Evolutionary conservation across 495 filamentous ascomycete species (phyloP), one percentile per base, ranked within the genome.

Genomic region (Tuber melanosporum): DNA sequence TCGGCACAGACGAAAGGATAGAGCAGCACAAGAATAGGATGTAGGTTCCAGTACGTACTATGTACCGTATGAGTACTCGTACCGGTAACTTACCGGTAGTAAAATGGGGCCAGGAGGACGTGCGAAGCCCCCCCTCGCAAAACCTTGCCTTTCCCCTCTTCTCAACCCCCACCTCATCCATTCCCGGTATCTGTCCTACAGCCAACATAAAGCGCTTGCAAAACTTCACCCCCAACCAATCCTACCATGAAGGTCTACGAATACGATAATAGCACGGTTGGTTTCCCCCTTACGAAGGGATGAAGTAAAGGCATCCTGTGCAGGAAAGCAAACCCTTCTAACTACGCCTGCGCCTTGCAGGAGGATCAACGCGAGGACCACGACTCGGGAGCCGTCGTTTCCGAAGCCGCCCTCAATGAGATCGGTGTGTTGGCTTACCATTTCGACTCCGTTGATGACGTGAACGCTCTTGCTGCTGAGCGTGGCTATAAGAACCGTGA

Each of bases 401-500:
- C 83, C 70, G 82, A 85, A 22, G 85, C 89, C 49, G 89, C 92
- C 77, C 91, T 99, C 73, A 84, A 86, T 73, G 85, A 87, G 49
- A 85, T 99, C 19, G 95, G 95, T 78, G 91, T 99, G 41, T 84
- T 93, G 66, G 93, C 95, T 87, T 90, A 87, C 85, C 87, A 88
- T 80, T 90, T 91, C 83, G 87, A 91, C 36, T 75, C 74, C 44
- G 57, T 82, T 7, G 69, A 77, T 26, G 85, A 89, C 12, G 84
- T 94, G 39, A 87, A 99, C 84, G 83, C 82, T 57, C 88, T 99
- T 36, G 95, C 95, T 39, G 42, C 79, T 0, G 85, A 91, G 76
- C 92, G 95, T 78, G 88, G 89, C 75, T 99, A 99, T 89, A 94
- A 92, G 87, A 97, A 98, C 87, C 92, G 95, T 22, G 95, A 99